These are phyloP conservation scores for Dinochytrium kinnereticum DNA, from an alignment of 371 early-diverging fungal species.

Conservation along the genomic window DNA sequence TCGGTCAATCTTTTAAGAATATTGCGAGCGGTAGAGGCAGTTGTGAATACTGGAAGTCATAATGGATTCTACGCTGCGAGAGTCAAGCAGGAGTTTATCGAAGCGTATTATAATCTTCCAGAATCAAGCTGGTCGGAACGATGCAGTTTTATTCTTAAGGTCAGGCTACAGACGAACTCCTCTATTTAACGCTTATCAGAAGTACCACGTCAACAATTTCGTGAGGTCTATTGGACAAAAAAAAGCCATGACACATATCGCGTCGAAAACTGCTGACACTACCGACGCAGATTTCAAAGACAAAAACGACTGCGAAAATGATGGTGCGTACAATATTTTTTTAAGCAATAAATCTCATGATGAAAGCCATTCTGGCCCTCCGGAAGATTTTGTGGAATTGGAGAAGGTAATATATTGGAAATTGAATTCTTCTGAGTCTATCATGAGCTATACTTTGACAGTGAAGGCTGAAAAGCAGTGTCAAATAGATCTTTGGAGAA, in stretches of 20 bases:
- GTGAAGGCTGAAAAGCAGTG: not conserved
- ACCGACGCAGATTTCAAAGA: not conserved
- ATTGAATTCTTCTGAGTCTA: not conserved
- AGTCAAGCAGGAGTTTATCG: not conserved
- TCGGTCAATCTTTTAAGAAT: not conserved
- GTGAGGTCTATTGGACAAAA: too few species aligned
- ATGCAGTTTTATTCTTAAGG: not conserved
- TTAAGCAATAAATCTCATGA: not conserved
- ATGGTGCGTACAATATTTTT: too few species aligned
- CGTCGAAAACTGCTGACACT: not conserved
- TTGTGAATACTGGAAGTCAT: not conserved
- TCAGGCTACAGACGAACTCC: not conserved
- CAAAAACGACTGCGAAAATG: too few species aligned
- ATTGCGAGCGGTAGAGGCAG: not conserved
- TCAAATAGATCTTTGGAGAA: not conserved
- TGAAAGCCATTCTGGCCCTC: not conserved
- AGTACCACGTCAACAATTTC: not conserved
- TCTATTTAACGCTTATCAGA: not conserved
- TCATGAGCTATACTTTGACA: not conserved
- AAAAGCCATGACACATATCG: too few species aligned
- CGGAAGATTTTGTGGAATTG: slow-evolving; percentile 6
- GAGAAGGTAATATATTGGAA: not conserved
- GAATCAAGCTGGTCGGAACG: not conserved
- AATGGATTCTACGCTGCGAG: not conserved
- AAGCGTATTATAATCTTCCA: not conserved